phyloP scores from a whole-genome alignment of 306 rosid genomes.

The Ceratonia siliqua region DNA sequence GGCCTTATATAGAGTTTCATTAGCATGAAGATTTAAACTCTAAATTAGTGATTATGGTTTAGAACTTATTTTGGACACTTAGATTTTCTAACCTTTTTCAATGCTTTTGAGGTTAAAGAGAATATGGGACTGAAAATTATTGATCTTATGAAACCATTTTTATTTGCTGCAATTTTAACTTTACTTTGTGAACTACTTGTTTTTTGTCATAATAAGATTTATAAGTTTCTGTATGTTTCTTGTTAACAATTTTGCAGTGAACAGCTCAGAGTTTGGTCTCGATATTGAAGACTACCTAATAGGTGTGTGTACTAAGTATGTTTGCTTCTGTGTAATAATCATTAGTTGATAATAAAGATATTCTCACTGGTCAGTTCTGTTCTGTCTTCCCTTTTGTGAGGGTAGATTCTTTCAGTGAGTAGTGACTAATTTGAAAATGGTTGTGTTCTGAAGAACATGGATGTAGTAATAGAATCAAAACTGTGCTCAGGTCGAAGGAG shows the following conservation, averaged over 20 bases:
- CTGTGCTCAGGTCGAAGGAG: background rate
- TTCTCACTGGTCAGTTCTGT: background rate
- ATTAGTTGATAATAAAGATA: constrained; percentile 20
- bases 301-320: constrained; percentile 53
- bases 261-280: constrained; percentile 66
- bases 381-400: background rate
- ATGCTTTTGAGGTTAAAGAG: background rate
- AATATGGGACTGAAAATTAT: background rate
- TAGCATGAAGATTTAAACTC: background rate
- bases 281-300: constrained; percentile 90
- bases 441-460: constrained; percentile 17
- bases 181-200: background rate
- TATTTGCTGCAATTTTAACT: background rate
- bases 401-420: constrained; percentile 18
- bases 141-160: background rate
- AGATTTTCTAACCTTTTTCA: background rate
- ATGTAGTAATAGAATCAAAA: background rate
- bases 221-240: background rate
- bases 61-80: background rate
- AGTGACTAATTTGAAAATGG: constrained; percentile 19
- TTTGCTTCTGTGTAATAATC: too few relatives aligned
- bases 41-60: background rate
- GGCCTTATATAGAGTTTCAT: background rate
- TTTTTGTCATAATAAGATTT: constrained; percentile 8
- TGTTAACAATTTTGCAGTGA: constrained; percentile 58